Evolutionary conservation across 345 rosid species (phyloP).

Genomic region (Corymbia maculata): DNA sequence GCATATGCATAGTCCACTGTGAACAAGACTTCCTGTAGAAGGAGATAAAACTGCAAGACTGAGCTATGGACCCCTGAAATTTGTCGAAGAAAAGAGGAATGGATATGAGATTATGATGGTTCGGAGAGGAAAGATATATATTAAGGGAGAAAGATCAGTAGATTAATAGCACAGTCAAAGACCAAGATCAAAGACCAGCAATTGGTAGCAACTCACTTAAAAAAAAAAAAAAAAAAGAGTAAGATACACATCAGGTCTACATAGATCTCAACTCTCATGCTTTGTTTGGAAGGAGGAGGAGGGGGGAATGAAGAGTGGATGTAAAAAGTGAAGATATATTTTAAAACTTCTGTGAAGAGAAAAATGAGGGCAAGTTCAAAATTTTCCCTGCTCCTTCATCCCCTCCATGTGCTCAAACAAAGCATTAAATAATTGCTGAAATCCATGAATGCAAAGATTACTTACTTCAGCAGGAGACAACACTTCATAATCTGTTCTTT

Average conservation of each 20-base stretch:
- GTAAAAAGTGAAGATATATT: not conserved
- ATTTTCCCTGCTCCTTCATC: not conserved
- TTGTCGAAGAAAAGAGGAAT: not conserved
- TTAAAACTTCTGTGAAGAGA: not conserved
- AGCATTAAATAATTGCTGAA: not conserved
- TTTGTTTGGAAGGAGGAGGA: not conserved
- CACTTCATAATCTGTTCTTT: not conserved
- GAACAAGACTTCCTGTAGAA: not conserved
- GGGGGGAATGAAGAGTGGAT: not conserved
- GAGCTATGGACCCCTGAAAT: not conserved
- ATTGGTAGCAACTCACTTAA: not conserved
- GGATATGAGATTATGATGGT: not conserved
- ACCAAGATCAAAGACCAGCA: not conserved
- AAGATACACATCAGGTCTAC: not conserved
- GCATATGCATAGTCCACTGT: not conserved
- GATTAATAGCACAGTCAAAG: not conserved
- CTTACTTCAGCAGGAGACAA: constrained; percentile 13
- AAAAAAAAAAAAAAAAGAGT: not conserved
- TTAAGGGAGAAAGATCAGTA: not conserved
- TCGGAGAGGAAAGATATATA: not conserved
- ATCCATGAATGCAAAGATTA: not conserved
- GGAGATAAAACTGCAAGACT: not conserved
- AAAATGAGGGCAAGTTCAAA: not conserved
- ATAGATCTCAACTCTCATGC: not conserved
- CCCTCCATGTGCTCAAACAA: not conserved